These are phyloP conservation scores for Hirschioporus abietinus DNA, from an alignment of 768 basidiomycete species.

Conservation along the genomic window DNA sequence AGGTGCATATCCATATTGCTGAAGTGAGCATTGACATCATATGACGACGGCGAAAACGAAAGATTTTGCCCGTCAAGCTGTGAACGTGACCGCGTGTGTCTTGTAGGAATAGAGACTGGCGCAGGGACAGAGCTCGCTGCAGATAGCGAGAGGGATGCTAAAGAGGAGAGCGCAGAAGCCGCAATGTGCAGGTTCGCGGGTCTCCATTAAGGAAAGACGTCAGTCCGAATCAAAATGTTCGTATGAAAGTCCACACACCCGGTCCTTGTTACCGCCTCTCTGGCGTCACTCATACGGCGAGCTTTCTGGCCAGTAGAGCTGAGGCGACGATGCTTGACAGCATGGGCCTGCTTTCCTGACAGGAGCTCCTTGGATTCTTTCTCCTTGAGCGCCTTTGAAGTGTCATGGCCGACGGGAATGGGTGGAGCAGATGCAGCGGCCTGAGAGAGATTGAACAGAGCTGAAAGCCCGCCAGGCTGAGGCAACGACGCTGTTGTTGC, in stretches of 20 bases:
- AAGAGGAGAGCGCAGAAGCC: constrained; percentile 9
- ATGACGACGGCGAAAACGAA: neutral
- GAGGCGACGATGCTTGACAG: constrained; percentile 57
- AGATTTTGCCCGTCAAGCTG: neutral
- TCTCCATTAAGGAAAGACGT: constrained; percentile 1
- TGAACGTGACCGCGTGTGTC: neutral
- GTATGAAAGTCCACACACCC: constrained; percentile 45
- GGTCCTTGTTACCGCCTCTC: constrained; percentile 70
- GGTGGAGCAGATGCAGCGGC: constrained; percentile 49
- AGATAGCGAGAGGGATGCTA: constrained; percentile 2
- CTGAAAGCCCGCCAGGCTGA: neutral
- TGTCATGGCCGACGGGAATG: constrained; percentile 30
- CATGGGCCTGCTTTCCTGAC: constrained; percentile 14
- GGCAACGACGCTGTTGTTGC: neutral
- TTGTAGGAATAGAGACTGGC: neutral
- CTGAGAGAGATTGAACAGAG: constrained; percentile 63
- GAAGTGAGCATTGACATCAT: neutral
- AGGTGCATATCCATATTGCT: neutral
- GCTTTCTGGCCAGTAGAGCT: constrained; percentile 67
- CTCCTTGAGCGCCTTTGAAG: constrained; percentile 7
- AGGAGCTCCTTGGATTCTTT: neutral
- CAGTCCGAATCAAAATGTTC: constrained; percentile 9
- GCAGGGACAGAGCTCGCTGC: neutral
- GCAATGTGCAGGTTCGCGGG: neutral
- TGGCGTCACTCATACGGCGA: constrained; percentile 71